Evolutionary conservation across 2,329 filamentous ascomycete species (phyloP), one percentile per base, ranked within the genome.

Genomic region (Fusarium sp.): DNA sequence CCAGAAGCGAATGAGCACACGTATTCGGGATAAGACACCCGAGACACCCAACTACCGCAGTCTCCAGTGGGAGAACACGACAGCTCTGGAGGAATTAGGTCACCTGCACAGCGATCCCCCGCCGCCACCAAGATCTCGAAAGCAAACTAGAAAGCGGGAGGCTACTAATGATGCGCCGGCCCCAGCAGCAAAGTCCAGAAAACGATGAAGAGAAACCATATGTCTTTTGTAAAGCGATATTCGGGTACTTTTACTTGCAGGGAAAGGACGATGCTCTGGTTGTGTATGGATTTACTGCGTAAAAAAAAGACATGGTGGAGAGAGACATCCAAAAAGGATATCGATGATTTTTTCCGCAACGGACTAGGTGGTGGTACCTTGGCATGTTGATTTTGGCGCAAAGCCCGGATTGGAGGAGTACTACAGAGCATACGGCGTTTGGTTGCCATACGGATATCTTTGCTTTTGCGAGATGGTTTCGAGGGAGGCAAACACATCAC

Each of bases 21-120:
- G 81, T 53, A 79, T 84, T 70, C 74, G 80, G 60, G 77, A 85
- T 62, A 79, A 82, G 69, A 79, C 84, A 52, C 82, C 82, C 4
- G 80, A 87, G 72, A 74, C 73, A n/a, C 74, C 76, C 4, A 74
- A 72, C 46, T 84, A 84, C 73, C 80, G 85, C 24, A 88, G 86
- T 70, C 76, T 85, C 50, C 77, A 77, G 43, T 88, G 85, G 85
- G 76, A 83, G 71, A 89, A 89, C 64, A 85, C 82, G 23, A 86
- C 83, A 75, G 86, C 85, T 7, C 69, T 87, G 36, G 84, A 87
- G 26, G 84, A 88, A 58, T 70, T 87, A 19, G 86, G 86, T 1
- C 85, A 88, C 59, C 74, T 88, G 34, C 86, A 89, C 73, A 85
- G 83, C 63, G 80, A 86, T 59, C 81, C 83, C 28, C 84, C 85